These are phyloP conservation scores for Rhizoclosmatium globosum DNA, from an alignment of 192 early-diverging fungal species.

Conservation along the genomic window DNA sequence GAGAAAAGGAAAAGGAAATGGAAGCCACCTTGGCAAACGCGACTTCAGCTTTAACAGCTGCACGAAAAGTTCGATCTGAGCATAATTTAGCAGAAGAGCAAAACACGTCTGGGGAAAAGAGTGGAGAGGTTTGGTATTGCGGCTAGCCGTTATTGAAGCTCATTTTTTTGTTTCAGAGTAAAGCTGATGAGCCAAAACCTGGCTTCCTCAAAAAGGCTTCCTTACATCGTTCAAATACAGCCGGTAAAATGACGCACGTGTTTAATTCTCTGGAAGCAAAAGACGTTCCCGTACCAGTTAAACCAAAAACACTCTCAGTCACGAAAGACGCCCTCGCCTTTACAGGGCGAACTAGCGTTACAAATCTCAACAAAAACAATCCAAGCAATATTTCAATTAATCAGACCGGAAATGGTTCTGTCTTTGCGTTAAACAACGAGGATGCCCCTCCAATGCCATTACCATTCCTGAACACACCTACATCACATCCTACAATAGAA, in stretches of 20 bases:
- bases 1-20: background rate
- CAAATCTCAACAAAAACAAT: constrained; percentile 19
- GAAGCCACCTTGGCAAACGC: background rate
- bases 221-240: background rate
- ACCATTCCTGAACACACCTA: background rate
- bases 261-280: constrained; percentile 21
- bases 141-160: background rate
- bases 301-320: background rate
- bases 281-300: background rate
- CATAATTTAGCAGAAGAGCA: constrained; percentile 13
- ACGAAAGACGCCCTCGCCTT: background rate
- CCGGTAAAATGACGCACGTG: background rate
- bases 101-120: background rate
- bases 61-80: background rate
- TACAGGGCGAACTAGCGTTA: constrained; percentile 23
- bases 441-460: background rate
- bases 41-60: background rate
- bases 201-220: background rate
- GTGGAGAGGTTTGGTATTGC: no score
- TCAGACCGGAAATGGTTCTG: background rate
- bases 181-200: background rate
- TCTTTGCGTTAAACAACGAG: background rate
- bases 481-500: background rate
- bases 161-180: background rate
- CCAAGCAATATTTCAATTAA: background rate